Percentiles rank a stretch among this genome's conserved stretches.
phyloP scores from a whole-genome alignment of 2,329 filamentous ascomycete species.

The Aspergillus pseudonomiae region DNA sequence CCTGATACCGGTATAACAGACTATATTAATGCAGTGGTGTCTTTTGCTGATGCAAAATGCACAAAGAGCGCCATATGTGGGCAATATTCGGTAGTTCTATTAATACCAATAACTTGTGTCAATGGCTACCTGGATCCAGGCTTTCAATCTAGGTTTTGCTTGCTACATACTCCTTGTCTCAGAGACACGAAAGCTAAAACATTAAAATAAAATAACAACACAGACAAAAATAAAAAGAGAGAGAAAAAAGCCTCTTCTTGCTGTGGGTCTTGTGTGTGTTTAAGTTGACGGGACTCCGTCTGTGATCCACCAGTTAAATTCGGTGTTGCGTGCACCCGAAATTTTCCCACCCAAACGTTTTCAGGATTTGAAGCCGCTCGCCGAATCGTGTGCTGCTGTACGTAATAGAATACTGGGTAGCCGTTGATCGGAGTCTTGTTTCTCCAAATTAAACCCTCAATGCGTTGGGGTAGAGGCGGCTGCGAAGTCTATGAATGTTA shows the following conservation, averaged over 20 bases:
- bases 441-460: conserved; percentile 1
- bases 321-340: neutral
- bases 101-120: neutral
- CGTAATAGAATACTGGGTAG: conserved; percentile 7
- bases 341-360: conserved; percentile 1
- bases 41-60: neutral
- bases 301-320: neutral
- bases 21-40: neutral
- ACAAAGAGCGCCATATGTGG: neutral
- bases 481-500: neutral
- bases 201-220: no score
- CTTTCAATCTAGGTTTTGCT: neutral
- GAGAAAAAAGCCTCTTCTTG: neutral
- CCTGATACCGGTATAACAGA: neutral
- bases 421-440: conserved; percentile 4
- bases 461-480: conserved; percentile 1
- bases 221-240: neutral
- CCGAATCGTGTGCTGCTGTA: conserved; percentile 6
- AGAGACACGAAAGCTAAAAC: neutral
- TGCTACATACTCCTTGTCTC: neutral
- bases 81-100: neutral
- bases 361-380: conserved; percentile 1
- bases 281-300: neutral
- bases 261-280: neutral
- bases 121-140: neutral